Evolutionary conservation across 805 yeast genomes (phyloP), one percentile per base, ranked within the genome.

Genomic region (Candida dendrica): DNA sequence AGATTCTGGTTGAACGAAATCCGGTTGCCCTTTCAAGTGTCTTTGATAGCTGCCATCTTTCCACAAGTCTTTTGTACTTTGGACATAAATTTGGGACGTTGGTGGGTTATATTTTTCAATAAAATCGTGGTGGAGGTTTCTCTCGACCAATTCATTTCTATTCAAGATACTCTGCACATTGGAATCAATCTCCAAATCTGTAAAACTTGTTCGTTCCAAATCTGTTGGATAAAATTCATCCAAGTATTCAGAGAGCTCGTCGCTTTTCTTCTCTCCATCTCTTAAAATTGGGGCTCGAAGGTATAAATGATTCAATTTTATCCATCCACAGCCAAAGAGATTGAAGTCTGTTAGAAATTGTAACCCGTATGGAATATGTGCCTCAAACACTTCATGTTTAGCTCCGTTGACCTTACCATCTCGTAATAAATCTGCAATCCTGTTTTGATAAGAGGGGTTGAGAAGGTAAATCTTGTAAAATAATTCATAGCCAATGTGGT

Each of bases 341-440:
- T 91, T 90, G 61, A 73, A 88, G 56, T 93, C 98, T 0, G 84
- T 69, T 22, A 87, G 59, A 54, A 91, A 88, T 55, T 93, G 97
- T 6, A 87, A 59, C 1, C 75, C 55, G 50, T 69, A 83, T 0
- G 96, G 89, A 11, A 91, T 71, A 55, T 93, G 98, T 0, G 89
- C 69, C 53, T 93, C 98, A 57, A 67, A 86, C 0, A 81, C 77
- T 37, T 79, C 81, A 13, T 65, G 47, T 1, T 52, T 44, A 17
- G 53, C 54, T 3, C 67, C 69, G 29, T 34, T 39, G 1, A 75
- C 52, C 3, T 60, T 61, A 0, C 81, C 81, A 37, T 60, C 60
- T 40, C 73, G 47, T 3, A 77, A 49, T 61, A 71, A 38, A 63
- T 72, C 72, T 43, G 82, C 65, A 5, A 88, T 59, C 41, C 85